Base-by-base conservation (phyloP, 108 stramenopile genomes). In the Craspedostauros australis region DNA sequence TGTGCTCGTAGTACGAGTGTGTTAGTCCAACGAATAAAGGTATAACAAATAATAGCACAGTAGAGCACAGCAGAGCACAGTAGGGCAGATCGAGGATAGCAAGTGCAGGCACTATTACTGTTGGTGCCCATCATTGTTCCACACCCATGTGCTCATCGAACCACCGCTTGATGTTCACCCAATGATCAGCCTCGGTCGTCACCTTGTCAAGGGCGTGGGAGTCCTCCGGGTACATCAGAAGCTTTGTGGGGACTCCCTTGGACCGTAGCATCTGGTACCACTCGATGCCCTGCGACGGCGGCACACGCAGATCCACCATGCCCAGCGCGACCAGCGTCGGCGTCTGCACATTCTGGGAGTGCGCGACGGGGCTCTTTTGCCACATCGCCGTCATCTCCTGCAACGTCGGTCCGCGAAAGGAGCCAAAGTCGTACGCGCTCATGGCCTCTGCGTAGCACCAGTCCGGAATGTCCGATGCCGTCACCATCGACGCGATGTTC, bases 401-500 rank as follows among this genome's bases (percentile, higher is more conserved):
- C 28, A 44, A 52, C 8, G 48, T 75, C 2, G 88, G 76, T 24
- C 83, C 64, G 5, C 66, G 46, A 58, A 70, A 95, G 14, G 61
- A 39, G 3, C 50, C 59, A 49, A 58, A 79, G 42, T 84, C 46
- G 48, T 82, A 80, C 26, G 46, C 47, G n/a, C 82, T 75, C 26
- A 90, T 37, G 12, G 70, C 61, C 62, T 96, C 94, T 15, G 80
- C 73, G 42, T 72, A 77, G 47, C 84, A 91, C 94, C 94, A 95
- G 52, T 95, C 96, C 23, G 93, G 91, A 66, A 97, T 97, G 60
- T 97, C 96, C 14, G 91, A 91, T 5, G 71, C 52, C 20, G 85
- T 87, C 6, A 75, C 68, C 95, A 95, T 96, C 26, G 72, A 48
- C 5, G 95, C 83, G 31, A 97, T 78, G 57, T 97, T 92, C 20